Base-by-base conservation (phyloP, 2,329 filamentous ascomycete species). In the Cladosporium velox region DNA sequence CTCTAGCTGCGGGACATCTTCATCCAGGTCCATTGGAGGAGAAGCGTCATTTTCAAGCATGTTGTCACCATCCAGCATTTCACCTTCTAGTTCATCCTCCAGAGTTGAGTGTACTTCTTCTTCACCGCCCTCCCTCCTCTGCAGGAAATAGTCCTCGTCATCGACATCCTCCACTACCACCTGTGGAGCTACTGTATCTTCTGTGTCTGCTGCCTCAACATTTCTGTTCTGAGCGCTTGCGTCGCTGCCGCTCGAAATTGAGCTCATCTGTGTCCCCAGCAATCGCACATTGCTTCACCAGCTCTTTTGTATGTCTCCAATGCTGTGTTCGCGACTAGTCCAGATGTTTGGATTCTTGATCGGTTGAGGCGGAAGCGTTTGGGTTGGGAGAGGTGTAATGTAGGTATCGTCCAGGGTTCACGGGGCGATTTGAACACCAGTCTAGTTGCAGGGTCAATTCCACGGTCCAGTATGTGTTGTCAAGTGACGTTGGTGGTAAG, bases 211-310 rank as follows among this genome's bases (percentile, higher is more conserved):
- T 21, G 71, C 65, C 67, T 79, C 77, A 62, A 80, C 79, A 76
- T 84, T 79, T 75, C 85, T 82, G 76, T 87, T 83, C 77, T 81
- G 81, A 81, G 81, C 85, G 81, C 86, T 85, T 79, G 84, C 84
- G 77, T 87, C 83, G 79, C 81, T 86, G 82, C 85, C 85, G 82
- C 83, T 83, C 79, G 83, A 84, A 83, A 83, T 86, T 82, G 86
- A 88, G 87, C 87, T 90, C 89, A 91, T 91, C 82, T 82, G 85
- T 83, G 78, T 79, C 75, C 77, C 76, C 73, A 75, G 74, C 74
- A 76, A 78, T 79, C 79, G 77, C 78, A 80, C 85, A 87, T 87
- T 76, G 81, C 84, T 85, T 79, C 76, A 74, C 67, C 51, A 47
- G 34, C 51, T 57, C 26, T 32, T 38, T 30, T 41, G 47, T 47